Conservation (phyloP, 345 rosid species). For the Populus simonii region DNA sequence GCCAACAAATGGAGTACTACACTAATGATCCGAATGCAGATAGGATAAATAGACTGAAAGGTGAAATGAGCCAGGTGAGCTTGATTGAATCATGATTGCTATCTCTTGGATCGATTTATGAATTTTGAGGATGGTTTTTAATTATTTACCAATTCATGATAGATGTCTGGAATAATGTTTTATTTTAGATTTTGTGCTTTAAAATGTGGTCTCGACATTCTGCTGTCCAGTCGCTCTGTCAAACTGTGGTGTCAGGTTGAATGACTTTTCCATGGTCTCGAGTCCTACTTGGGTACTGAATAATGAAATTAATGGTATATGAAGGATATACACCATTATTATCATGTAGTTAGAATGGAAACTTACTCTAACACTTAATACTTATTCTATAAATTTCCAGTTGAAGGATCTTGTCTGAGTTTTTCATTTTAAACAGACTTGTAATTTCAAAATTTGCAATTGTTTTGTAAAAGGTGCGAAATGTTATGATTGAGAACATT, state of each 20-base stretch:
- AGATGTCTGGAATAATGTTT: background rate
- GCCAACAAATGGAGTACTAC: constrained; percentile 89
- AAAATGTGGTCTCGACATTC: background rate
- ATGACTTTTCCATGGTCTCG: background rate
- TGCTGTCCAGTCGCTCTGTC: background rate
- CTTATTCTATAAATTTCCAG: background rate
- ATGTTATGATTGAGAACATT: constrained; percentile 94
- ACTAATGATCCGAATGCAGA: constrained; percentile 88
- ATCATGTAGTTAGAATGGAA: background rate
- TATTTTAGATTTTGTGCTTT: background rate
- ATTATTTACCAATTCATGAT: background rate
- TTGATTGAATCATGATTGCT: background rate
- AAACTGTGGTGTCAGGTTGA: background rate
- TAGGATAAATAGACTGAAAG: constrained; percentile 79
- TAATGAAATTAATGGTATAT: background rate
- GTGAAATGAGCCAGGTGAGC: constrained; percentile 89
- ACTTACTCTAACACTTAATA: background rate
- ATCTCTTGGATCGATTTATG: constrained; percentile 6
- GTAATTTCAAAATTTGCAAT: background rate
- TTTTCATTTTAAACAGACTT: background rate
- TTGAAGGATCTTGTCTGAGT: background rate
- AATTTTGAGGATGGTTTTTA: background rate
- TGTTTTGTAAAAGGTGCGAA: constrained; percentile 51
- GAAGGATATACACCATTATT: background rate
- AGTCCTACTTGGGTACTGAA: background rate